Evolutionary conservation across 2,329 filamentous ascomycete genomes (phyloP), one percentile per base, ranked within the genome.

Genomic region (Trichoderma lentiforme): DNA sequence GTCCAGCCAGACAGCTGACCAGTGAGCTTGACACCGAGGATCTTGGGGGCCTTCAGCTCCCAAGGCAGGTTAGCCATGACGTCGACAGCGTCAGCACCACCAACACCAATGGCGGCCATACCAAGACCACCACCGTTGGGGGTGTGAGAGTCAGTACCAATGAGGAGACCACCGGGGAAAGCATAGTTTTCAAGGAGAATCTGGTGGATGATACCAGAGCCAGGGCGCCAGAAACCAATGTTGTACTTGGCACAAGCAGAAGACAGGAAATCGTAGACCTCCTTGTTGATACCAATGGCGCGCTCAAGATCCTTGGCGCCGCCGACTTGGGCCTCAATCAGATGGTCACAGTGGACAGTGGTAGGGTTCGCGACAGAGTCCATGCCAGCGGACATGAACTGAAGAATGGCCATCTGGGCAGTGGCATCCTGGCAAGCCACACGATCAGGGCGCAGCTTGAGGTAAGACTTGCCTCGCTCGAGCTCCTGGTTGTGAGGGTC

Each of bases 381-480:
- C 93, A 99, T 95, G 83, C 95, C 95, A 73, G 96, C 95, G 71
- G 94, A 97, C 95, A 99, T 99, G 90, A 99, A 99, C 87, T 99
- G 96, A 73, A 99, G 89, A 77, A 99, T 97, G 76, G 96, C 96
- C 96, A 99, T 99, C 89, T 99, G 96, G 75, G 96, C 96, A 73
- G 96, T 98, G 82, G 96, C 96, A 89, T 99, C 96, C 88, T 99
- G 96, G 89, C 96, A 98, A 83, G 96, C 96, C 80, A 99, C 96
- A 84, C 96, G 93, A 82, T 99, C 96, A 72, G 96, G 96, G 76
- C 96, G 93, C 77, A 99, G 91, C 88, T 95, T 98, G 77, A 99
- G 90, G 86, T 99, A 98, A 73, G 95, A 98, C 79, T 90, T 90
- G 80, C 96, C 96, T 83, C 96, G 94, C 90, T 98, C 91, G 79